These are phyloP conservation scores for Trametes sp. DNA, from an alignment of 1,284 basidiomycete genomes.

Conservation along the genomic window DNA sequence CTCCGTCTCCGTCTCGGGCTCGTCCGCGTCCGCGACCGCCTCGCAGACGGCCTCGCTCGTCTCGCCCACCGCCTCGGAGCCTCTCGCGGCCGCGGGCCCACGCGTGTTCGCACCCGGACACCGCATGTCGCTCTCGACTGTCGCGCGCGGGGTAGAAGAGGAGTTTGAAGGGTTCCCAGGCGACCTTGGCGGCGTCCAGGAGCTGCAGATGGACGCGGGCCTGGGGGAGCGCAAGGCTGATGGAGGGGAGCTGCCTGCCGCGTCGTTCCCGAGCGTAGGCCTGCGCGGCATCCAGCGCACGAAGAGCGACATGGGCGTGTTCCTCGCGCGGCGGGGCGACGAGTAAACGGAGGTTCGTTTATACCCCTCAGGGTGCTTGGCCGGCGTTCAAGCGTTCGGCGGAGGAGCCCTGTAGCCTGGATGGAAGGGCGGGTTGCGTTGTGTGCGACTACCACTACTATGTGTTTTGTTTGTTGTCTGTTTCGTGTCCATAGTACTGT, in stretches of 20 bases:
- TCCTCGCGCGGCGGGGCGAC: constrained; percentile 42
- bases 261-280: constrained; percentile 42
- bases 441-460: neutral
- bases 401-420: neutral
- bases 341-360: constrained; percentile 23
- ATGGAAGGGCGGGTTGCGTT: neutral
- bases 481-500: neutral
- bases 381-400: neutral
- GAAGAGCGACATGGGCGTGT: constrained; percentile 44
- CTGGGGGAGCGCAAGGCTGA: constrained; percentile 9
- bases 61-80: constrained; percentile 33
- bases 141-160: neutral
- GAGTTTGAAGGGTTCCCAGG: constrained; percentile 37
- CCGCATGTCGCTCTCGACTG: neutral
- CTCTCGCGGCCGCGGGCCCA: constrained; percentile 13
- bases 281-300: constrained; percentile 37
- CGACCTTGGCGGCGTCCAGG: constrained; percentile 17
- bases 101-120: constrained; percentile 14
- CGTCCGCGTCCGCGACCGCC: constrained; percentile 31
- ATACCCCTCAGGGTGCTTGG: neutral
- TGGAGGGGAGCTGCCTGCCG: constrained; percentile 18
- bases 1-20: constrained; percentile 33
- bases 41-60: constrained; percentile 41
- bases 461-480: neutral
- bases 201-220: constrained; percentile 10